A percentile compares a stretch with the other conserved stretches of the same genome.
phyloP scores from a whole-genome alignment of 208 protist species.

The Phytomonas francai region DNA sequence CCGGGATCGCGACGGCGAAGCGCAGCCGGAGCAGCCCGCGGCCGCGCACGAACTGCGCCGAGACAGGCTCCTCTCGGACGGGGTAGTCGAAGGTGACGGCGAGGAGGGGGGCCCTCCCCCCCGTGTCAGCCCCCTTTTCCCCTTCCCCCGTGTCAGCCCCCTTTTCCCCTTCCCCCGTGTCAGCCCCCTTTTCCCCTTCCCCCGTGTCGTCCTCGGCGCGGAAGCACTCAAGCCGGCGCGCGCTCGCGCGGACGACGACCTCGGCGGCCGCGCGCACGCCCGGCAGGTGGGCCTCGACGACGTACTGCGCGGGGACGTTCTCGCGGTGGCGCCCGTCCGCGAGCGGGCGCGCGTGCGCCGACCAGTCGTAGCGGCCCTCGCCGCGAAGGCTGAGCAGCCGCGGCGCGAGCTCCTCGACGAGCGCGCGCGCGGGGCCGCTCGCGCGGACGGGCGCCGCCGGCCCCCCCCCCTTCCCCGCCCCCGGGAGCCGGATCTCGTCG shows the following conservation, averaged over 20 bases:
- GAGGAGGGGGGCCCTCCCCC: slow-evolving; percentile 33
- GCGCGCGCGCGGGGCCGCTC: neutral
- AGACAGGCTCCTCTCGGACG: slow-evolving; percentile 42
- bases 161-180: neutral
- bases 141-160: neutral
- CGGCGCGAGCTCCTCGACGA: neutral
- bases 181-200: neutral
- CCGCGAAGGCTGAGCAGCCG: slow-evolving; percentile 24
- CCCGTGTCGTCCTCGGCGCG: slow-evolving; percentile 45
- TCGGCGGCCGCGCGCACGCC: slow-evolving; percentile 66
- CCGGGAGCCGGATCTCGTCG: slow-evolving; percentile 79
- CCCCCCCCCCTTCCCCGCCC: slow-evolving; percentile 31
- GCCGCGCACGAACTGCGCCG: slow-evolving; percentile 78
- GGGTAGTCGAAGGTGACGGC: slow-evolving; percentile 68
- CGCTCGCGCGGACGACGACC: slow-evolving; percentile 58
- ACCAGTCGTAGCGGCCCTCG: slow-evolving; percentile 76
- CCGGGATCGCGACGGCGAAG: slow-evolving; percentile 58
- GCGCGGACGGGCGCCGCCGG: neutral
- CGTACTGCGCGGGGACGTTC: slow-evolving; percentile 52
- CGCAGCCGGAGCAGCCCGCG: slow-evolving; percentile 44
- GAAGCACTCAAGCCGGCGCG: slow-evolving; percentile 38
- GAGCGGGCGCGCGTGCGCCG: slow-evolving; percentile 48
- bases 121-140: neutral
- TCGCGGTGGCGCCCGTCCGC: slow-evolving; percentile 69
- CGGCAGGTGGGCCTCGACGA: slow-evolving; percentile 61